A percentile compares a stretch with the other conserved stretches of the same genome.
Evolutionary conservation across 495 filamentous ascomycete species (phyloP).

Genomic region (Aspergillus sclerotiicarbonarius): DNA sequence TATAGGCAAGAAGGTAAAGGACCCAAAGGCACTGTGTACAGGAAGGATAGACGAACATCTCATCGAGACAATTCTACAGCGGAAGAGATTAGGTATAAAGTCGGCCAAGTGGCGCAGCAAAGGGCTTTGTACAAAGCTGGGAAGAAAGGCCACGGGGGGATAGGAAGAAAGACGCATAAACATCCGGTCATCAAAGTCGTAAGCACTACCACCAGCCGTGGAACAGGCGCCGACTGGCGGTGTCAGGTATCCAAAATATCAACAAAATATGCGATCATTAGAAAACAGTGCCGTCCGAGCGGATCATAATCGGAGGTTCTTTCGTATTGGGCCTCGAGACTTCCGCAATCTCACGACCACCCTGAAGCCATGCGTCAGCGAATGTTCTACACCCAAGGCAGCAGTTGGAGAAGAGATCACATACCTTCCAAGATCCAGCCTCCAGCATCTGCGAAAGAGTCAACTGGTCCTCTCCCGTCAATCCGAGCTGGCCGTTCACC

Average conservation of each 20-base stretch:
- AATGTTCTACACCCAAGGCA: conserved; percentile 7
- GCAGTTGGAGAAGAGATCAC: conserved; percentile 2
- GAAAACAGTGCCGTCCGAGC: conserved; percentile 95
- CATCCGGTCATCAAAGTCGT: conserved; percentile 42
- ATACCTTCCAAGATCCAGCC: conserved; percentile 80
- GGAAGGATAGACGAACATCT: background rate
- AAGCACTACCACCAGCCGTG: conserved; percentile 28
- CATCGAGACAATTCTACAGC: conserved; percentile 7
- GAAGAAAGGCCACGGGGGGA: conserved; percentile 5
- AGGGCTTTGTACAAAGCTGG: conserved; percentile 13
- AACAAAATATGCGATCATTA: conserved; percentile 44
- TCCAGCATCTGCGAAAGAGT: conserved; percentile 67
- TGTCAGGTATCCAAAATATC: conserved; percentile 36
- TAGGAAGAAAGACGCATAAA: conserved; percentile 21
- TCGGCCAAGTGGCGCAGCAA: conserved; percentile 11
- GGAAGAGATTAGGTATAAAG: conserved; percentile 12
- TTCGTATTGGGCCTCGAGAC: conserved; percentile 95
- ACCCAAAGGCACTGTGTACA: background rate
- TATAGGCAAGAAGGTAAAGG: conserved; percentile 13
- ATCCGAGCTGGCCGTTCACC: conserved; percentile 61
- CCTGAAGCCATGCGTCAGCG: conserved; percentile 53
- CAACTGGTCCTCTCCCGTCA: conserved; percentile 52
- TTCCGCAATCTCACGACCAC: conserved; percentile 93
- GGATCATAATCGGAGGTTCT: conserved; percentile 93
- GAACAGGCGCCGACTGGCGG: conserved; percentile 20